A percentile compares a stretch with the other conserved stretches of the same genome.
phyloP scores from a whole-genome alignment of 495 filamentous ascomycete genomes.

The Neurospora tetraspora region DNA sequence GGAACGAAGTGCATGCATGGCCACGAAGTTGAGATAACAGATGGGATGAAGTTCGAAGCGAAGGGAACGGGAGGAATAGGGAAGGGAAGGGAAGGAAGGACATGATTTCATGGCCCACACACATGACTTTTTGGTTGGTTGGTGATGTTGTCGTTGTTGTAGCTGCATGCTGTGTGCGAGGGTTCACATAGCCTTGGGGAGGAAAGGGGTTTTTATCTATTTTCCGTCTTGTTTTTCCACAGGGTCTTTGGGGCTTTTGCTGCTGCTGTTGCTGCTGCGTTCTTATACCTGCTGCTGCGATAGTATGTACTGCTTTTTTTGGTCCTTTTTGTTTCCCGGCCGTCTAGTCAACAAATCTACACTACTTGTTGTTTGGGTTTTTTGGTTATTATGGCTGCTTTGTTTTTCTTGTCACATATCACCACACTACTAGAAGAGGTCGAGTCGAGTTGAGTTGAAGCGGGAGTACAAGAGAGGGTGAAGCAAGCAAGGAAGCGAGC shows the following conservation, averaged over 20 bases:
- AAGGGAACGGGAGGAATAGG: not conserved
- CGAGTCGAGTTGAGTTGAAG: not conserved
- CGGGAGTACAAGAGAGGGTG: not conserved
- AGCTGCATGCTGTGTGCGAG: not conserved
- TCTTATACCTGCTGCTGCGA: not conserved
- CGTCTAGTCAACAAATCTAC: not conserved
- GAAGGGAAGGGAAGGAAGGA: not conserved
- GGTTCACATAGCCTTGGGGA: not conserved
- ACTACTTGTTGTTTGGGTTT: not conserved
- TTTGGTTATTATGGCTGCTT: not conserved
- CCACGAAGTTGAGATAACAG: not conserved
- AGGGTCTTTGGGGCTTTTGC: not conserved
- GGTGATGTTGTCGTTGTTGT: not conserved
- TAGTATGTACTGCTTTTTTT: not conserved
- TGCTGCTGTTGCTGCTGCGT: not conserved
- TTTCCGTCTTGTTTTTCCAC: not conserved
- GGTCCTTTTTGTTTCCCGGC: not conserved
- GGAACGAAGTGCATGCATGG: not conserved
- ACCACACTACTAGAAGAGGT: not conserved
- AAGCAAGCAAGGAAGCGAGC: not conserved
- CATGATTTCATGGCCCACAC: not conserved
- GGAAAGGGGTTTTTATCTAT: not conserved
- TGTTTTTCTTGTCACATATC: not conserved
- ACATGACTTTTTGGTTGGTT: not conserved
- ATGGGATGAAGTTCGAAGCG: not conserved